Evolutionary conservation across 129 eudicot genomes (phyloP), one percentile per base, ranked within the genome.

Genomic region (Lonicera japonica): DNA sequence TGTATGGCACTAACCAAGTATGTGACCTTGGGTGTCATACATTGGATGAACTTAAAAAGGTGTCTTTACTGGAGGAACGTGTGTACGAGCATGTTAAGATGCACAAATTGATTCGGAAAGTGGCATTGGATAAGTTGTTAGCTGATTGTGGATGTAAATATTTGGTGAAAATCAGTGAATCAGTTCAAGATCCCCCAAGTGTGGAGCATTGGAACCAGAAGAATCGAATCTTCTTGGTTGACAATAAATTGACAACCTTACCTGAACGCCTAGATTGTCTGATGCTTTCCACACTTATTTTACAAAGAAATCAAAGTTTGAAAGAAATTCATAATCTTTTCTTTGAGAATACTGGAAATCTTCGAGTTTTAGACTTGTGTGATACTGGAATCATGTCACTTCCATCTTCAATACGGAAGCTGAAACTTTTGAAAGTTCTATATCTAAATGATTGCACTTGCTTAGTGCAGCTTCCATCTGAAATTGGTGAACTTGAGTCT

Each of bases 91-190:
- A 11, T 38, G 72, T 75, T 58, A 39, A 48, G 62, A 68, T 75
- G 70, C 75, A 75, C 61, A 75, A 75, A 62, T 57, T 63, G 66
- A 75, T 75, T 48, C 70, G 79, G 9, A 39, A 24, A 21, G 71
- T 51, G 1, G 79, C 74, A n/a, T 63, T 75, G 56, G 40, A 68
- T 50, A 75, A 25, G 29, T 54, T 68, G 63, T 29, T 29, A 46
- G 46, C 8, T 16, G 38, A 25, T 58, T 25, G 24, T 14, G 46
- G 56, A n/a, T 47, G 21, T 10, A 62, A 56, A 12, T 21, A 58
- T 75, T 38, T 75, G 56, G 62, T 75, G 25, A 40, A 46, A 56
- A 38, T 61, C 21, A 62, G 65, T 22, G 69, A 62, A 68, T 66
- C 58, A 23, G 38, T 69, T 55, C 8, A 23, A 5, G 57, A 68